Conservation (phyloP, 2,329 filamentous ascomycete species). For the Fusarium chlamydosporum region DNA sequence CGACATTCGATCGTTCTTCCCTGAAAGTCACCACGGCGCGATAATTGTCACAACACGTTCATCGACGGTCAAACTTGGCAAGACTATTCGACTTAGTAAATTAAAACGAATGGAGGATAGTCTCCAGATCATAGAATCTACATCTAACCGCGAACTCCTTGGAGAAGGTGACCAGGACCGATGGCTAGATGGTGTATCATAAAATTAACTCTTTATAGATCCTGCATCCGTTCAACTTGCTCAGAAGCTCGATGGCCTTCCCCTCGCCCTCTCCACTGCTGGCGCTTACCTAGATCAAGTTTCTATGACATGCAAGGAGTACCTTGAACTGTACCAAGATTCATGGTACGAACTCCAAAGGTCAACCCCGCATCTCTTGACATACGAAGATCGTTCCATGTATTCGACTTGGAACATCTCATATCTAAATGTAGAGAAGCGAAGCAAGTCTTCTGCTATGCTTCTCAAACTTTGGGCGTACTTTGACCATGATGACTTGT, state of each 20-base stretch:
- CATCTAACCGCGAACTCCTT: background rate
- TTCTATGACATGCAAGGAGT: background rate
- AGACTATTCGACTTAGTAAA: no score
- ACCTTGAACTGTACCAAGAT: background rate
- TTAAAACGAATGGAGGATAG: no score
- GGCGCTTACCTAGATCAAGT: slow-evolving; percentile 4
- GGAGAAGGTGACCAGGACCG: background rate
- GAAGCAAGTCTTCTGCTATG: background rate
- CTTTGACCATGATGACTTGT: slow-evolving; percentile 5
- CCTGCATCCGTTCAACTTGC: background rate
- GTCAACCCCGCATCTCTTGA: background rate
- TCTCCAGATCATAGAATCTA: no score
- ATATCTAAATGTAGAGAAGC: background rate
- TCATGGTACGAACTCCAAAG: background rate
- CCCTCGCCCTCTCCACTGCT: background rate
- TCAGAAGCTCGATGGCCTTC: background rate
- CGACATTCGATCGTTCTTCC: no score
- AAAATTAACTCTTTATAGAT: background rate
- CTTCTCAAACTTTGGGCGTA: slow-evolving; percentile 5
- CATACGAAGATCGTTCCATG: slow-evolving; percentile 1
- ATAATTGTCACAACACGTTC: no score
- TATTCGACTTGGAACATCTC: slow-evolving; percentile 2
- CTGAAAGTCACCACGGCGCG: no score
- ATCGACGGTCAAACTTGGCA: no score
- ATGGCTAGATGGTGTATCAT: background rate